Percentiles rank a stretch among this genome's conserved stretches.
Conservation (phyloP, 2,329 filamentous ascomycete genomes). For the Aspergillus tubingensis region DNA sequence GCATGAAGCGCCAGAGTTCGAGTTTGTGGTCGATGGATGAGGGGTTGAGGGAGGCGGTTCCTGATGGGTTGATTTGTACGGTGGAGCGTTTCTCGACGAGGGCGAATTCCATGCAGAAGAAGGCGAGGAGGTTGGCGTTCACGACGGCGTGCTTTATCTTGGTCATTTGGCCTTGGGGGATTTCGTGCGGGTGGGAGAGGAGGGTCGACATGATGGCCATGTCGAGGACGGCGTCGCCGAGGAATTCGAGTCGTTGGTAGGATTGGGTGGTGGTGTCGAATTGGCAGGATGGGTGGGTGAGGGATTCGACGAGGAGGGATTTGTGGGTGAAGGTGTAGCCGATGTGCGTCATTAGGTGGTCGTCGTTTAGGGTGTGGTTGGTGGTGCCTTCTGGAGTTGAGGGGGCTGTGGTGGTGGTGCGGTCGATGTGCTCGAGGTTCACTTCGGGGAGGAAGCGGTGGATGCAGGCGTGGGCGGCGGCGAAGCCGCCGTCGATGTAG, state of each 20-base stretch:
- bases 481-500: conserved; percentile 67
- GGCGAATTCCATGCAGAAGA: conserved; percentile 64
- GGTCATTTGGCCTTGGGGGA: conserved; percentile 68
- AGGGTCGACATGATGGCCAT: conserved; percentile 64
- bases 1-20: conserved; percentile 70
- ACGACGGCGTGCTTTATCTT: conserved; percentile 72
- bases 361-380: conserved; percentile 22
- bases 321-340: conserved; percentile 72
- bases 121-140: conserved; percentile 79
- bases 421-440: conserved; percentile 24
- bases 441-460: conserved; percentile 65
- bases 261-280: conserved; percentile 54
- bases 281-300: conserved; percentile 72
- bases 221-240: conserved; percentile 85
- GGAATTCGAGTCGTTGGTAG: conserved; percentile 79
- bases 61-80: conserved; percentile 7
- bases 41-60: conserved; percentile 29
- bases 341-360: conserved; percentile 40
- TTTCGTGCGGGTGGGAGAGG: conserved; percentile 32
- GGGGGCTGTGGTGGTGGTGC: neutral
- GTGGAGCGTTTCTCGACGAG: conserved; percentile 16
- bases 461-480: conserved; percentile 65
- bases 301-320: conserved; percentile 70
- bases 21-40: conserved; percentile 28
- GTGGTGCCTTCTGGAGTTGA: neutral